Evolutionary conservation across 441 rosid genomes (phyloP), one percentile per base, ranked within the genome.

Genomic region (Populus tomentosa): DNA sequence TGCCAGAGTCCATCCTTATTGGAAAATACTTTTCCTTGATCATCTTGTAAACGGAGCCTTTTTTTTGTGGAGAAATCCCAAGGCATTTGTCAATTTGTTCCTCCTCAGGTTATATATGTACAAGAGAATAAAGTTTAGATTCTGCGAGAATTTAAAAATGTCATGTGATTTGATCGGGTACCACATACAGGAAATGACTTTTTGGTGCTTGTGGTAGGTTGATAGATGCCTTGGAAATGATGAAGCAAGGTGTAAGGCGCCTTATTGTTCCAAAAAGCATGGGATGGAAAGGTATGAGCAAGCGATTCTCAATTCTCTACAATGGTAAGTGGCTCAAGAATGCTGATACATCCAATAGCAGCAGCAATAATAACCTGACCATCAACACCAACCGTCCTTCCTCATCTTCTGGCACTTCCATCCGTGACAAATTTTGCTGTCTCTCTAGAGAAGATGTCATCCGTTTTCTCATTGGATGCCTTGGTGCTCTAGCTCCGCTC

Each of bases 151-250:
- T 46, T 46, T 14, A 14, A 46, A 16, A 46, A 46, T 14, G 20
- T 46, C 56, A 13, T 46, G 20, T 14, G 20, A 46, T 46, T 46
- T 46, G 56, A 14, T 46, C 1, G 56, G 56, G 20, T 46, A 46
- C 56, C 56, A 46, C 56, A 14, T 16, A 46, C 56, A 46, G 56
- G 56, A 24, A 64, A 30, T 62, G 30, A 28, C n/a, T 62, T 30
- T 68, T 16, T 71, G 66, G 70, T 46, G 28, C 71, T 77, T 76
- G 61, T 75, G 81, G 70, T 80, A 95, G 99, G 83, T 81, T 95
- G 88, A 90, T 94, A 69, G 98, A 95, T 81, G 98, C 96, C 13
- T 68, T 95, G 84, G 99, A 93, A 86, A 95, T 92, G 99, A 95
- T 93, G 97, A 95, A 92, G 87, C 98, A 93, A 78, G 98, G 97